Evolutionary conservation across 495 filamentous ascomycete genomes (phyloP), one percentile per base, ranked within the genome.

Genomic region (Penicillium desertorum): DNA sequence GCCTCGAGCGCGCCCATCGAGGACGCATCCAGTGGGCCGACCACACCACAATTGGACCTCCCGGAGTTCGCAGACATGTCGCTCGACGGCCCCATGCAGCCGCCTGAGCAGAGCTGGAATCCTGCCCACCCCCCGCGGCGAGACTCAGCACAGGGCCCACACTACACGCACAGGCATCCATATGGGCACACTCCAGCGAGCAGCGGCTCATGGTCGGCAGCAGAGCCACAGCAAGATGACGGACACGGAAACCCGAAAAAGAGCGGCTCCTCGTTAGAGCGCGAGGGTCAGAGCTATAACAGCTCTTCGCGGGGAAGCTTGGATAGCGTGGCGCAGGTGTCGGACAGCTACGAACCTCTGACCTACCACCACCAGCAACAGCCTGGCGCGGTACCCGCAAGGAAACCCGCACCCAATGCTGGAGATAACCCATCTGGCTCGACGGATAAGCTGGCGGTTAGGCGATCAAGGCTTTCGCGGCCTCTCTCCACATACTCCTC

Each of bases 401-500:
- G 39, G 43, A 14, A 62, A 44, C 22, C 52, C 44, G 11, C 59
- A 42, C 11, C 62, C 61, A 9, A 59, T 60, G 12, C 45, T 61
- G 52, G 53, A 5, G 69, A 73, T 2, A 61, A 71, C 46, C 52
- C 58, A 0, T 36, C 65, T 0, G 51, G 56, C 12, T 58, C 69
- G 51, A 83, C 83, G 45, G 82, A 81, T 27, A 83, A 86, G 62
- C 68, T 88, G 12, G 81, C 82, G 8, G 84, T 82, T 3, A 70
- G 74, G 49, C 76, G 81, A 47, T 80, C 83, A 50, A 81, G 80
- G 32, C 57, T 87, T 29, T 76, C 81, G 22, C 79, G 90, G 41
- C 90, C 90, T 3, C 76, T 79, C 16, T 95, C 91, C 3, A 71
- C 84, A 3, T 89, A 90, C 63, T 91, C 89, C 1, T 79, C 81